Percentiles rank a stretch among this genome's conserved stretches.
Evolutionary conservation across 768 basidiomycete genomes (phyloP).

Genomic region (Boletus insuetus): DNA sequence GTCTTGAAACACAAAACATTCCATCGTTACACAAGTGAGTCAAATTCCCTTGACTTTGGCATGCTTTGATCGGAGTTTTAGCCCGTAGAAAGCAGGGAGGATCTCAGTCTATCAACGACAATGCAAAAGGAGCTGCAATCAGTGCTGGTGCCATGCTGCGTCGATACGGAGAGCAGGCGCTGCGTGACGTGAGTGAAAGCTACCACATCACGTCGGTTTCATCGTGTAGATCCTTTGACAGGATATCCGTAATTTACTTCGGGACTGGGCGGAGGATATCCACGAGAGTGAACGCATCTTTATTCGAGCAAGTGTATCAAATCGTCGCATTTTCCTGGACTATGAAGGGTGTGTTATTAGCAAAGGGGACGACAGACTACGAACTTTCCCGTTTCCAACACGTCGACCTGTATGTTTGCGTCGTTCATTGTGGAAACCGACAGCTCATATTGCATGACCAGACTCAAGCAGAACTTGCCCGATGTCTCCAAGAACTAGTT

Average conservation of each 20-base stretch:
- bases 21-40: constrained; percentile 95
- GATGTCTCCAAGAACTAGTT: constrained; percentile 85
- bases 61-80: constrained; percentile 32
- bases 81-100: constrained; percentile 98
- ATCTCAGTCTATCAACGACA: constrained; percentile 88
- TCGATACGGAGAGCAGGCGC: constrained; percentile 91
- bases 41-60: not conserved
- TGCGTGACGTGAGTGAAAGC: constrained; percentile 71
- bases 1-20: constrained; percentile 92
- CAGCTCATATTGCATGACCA: constrained; percentile 28
- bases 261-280: constrained; percentile 88
- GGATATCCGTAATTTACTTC: constrained; percentile 85
- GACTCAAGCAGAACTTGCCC: constrained; percentile 87
- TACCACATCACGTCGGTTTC: not conserved
- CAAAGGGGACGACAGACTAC: constrained; percentile 79
- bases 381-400: constrained; percentile 95
- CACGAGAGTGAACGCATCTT: constrained; percentile 85
- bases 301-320: constrained; percentile 85
- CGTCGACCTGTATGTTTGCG: constrained; percentile 72
- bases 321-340: constrained; percentile 86
- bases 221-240: constrained; percentile 26
- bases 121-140: constrained; percentile 87
- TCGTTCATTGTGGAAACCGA: not conserved
- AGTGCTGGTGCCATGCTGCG: constrained; percentile 93
- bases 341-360: constrained; percentile 76